Conservation (phyloP, 2,329 filamentous ascomycete species). For the Nemania abortiva region DNA sequence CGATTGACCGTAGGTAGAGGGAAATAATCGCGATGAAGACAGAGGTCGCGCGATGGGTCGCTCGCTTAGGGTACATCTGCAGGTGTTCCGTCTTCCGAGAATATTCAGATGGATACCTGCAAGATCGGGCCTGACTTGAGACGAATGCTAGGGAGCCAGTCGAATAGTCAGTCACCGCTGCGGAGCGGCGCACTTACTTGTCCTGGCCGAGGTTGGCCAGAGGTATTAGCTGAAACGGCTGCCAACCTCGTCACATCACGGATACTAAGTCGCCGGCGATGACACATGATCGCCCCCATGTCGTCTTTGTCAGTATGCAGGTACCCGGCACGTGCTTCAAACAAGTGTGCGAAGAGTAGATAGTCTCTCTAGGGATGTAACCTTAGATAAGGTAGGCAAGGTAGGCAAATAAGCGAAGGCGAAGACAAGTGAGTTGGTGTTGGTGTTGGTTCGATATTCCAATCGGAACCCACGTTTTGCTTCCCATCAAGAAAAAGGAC, state of each 20-base stretch:
- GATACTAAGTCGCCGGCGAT: slow-evolving; percentile 24
- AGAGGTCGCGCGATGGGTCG: slow-evolving; percentile 7
- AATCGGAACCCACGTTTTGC: no score
- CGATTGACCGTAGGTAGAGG: no score
- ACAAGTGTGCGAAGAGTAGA: no score
- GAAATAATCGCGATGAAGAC: no score
- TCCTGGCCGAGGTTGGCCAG: slow-evolving; percentile 11
- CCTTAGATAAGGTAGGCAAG: no score
- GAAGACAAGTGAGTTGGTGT: no score
- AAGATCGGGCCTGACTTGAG: slow-evolving; percentile 30
- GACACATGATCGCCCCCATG: slow-evolving; percentile 14
- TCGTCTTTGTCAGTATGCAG: not conserved
- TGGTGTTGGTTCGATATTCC: no score
- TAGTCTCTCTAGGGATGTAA: no score
- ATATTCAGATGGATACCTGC: slow-evolving; percentile 23
- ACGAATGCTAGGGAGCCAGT: slow-evolving; percentile 20
- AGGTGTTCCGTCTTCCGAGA: slow-evolving; percentile 12
- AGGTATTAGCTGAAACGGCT: slow-evolving; percentile 31
- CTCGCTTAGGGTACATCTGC: slow-evolving; percentile 2
- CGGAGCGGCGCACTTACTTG: slow-evolving; percentile 6
- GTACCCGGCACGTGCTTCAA: not conserved
- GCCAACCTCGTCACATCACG: slow-evolving; percentile 23
- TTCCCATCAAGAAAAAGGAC: no score
- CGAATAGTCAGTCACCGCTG: slow-evolving; percentile 25
- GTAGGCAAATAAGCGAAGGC: not conserved